Evolutionary conservation across 805 yeast species (phyloP).

Genomic region (Zygotorulaspora florentina): DNA sequence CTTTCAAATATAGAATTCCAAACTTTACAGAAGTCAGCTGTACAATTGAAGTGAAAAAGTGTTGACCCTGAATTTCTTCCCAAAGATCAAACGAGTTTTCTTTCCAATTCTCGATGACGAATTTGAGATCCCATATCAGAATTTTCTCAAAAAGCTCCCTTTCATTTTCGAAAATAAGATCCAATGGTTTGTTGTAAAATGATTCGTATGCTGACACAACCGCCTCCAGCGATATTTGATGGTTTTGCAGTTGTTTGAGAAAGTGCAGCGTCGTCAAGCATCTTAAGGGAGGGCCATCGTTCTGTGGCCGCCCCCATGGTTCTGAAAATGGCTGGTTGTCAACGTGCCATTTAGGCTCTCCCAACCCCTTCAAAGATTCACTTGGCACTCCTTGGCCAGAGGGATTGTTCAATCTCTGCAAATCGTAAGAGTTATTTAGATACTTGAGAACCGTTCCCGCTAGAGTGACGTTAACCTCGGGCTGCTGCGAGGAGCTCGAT

Average conservation of each 20-base stretch:
- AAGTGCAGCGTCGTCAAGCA: constrained; percentile 59
- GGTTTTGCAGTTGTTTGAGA: constrained; percentile 40
- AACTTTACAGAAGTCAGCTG: constrained; percentile 65
- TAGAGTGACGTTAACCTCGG: constrained; percentile 16
- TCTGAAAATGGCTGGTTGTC: constrained; percentile 59
- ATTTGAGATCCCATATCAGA: constrained; percentile 66
- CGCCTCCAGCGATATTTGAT: constrained; percentile 26
- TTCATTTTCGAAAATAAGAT: constrained; percentile 22
- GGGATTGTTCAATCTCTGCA: constrained; percentile 66
- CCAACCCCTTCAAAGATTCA: constrained; percentile 57
- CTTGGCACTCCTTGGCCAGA: constrained; percentile 47
- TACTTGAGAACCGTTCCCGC: constrained; percentile 51
- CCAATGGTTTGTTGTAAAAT: neutral
- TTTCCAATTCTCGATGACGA: constrained; percentile 58
- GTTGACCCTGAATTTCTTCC: constrained; percentile 80
- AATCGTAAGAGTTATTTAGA: constrained; percentile 48
- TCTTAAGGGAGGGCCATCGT: constrained; percentile 90
- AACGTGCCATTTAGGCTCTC: constrained; percentile 84
- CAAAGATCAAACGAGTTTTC: constrained; percentile 77
- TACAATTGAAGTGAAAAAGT: constrained; percentile 72
- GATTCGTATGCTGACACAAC: constrained; percentile 25
- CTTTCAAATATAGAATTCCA: constrained; percentile 44
- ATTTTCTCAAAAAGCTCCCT: constrained; percentile 48
- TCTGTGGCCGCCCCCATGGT: constrained; percentile 92
- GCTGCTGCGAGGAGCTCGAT: constrained; percentile 17